Base-by-base conservation (phyloP, 306 rosid genomes). In the Astragalus membranaceus region DNA sequence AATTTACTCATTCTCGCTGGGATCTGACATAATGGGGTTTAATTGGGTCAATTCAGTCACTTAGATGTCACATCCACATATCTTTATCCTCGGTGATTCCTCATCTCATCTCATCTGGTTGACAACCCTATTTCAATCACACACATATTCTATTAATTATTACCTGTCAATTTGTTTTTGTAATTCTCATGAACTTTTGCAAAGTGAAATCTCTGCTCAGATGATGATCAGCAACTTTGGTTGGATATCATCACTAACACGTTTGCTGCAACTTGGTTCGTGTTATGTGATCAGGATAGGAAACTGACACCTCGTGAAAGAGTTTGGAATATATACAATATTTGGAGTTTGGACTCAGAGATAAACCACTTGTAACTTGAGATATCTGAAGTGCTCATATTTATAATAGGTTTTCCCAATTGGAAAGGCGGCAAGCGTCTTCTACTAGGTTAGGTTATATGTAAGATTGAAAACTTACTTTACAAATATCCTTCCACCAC, bases 41-140 rank as follows among this genome's bases (percentile, higher is more conserved):
- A 74, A 54, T 63, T 60, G 36, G 79, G 87, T 86, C 86, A 84
- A 75, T 85, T 70, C 77, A 63, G 44, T 70, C 8, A 36, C 5
- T 36, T 39, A 39, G 16, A 80, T 69, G 92, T 92, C 93, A 89
- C 89, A 80, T 92, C 96, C 73, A 73, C 58, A 61, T 71, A 81
- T 82, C 81, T 80, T 69, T 82, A 86, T 92, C 88, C 89, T 88
- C 70, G 85, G 74, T 83, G 74, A 88, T 88, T 76, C 79, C 15
- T 46, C 37, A 26, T 60, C 48, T 35, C 48, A 36, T 35, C 80
- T 87, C 84, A 79, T 84, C 81, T 83, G 76, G 73, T 85, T 85
- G 76, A 79, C 82, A 84, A 79, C 3, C 88, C 90, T 87, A 88
- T 72, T 79, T 49, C 82, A 86, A 79, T 77, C 80, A 60, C 83